These are phyloP conservation scores for Nakazawaea ishiwadae DNA, from an alignment of 805 yeast genomes.

Conservation along the genomic window DNA sequence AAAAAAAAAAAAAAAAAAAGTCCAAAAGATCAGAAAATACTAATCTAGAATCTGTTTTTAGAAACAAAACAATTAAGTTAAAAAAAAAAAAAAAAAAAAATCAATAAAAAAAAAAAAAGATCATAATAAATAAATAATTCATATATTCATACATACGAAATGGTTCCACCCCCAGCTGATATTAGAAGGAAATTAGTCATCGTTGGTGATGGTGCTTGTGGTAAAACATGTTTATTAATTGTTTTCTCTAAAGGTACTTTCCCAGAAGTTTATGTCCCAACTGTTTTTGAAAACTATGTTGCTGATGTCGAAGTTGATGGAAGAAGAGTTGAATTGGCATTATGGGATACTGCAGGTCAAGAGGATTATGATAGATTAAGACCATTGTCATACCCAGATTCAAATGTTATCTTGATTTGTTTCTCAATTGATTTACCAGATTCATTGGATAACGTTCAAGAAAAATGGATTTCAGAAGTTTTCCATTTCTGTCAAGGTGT, in stretches of 20 bases:
- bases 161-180: slow-evolving; percentile 45
- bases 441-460: slow-evolving; percentile 89
- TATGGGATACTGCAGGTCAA: slow-evolving; percentile 99
- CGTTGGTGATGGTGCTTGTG: slow-evolving; percentile 98
- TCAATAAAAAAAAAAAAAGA: background rate
- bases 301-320: slow-evolving; percentile 94
- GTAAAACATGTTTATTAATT: slow-evolving; percentile 89
- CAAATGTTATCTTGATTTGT: slow-evolving; percentile 87
- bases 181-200: slow-evolving; percentile 81
- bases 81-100: background rate
- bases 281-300: slow-evolving; percentile 96
- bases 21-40: too few species aligned
- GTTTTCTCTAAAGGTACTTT: slow-evolving; percentile 83
- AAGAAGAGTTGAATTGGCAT: slow-evolving; percentile 86
- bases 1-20: background rate
- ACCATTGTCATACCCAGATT: slow-evolving; percentile 88
- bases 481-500: slow-evolving; percentile 92
- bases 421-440: slow-evolving; percentile 89
- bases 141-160: too few species aligned
- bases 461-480: slow-evolving; percentile 94
- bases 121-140: background rate
- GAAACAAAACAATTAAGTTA: background rate
- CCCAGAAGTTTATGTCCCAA: slow-evolving; percentile 93
- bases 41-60: slow-evolving; percentile 1
- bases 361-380: slow-evolving; percentile 94